Base-by-base conservation (phyloP, 2,329 filamentous ascomycete genomes). In the Xylariaceae sp. region DNA sequence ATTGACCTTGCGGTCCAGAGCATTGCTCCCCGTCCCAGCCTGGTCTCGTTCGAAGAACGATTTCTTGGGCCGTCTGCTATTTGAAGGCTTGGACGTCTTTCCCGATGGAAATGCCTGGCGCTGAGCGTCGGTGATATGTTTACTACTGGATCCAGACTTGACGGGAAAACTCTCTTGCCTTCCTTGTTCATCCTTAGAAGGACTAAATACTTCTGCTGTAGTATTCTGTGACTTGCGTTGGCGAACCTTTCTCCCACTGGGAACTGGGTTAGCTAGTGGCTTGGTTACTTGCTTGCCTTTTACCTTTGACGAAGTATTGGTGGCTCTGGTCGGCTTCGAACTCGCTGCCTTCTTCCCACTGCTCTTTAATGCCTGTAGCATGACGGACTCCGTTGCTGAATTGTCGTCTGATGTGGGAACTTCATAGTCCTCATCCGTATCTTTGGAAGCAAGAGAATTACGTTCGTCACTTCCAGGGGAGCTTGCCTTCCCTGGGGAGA, bases 321-420 rank as follows among this genome's bases (percentile, higher is more conserved):
- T 16, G 7, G 18, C 5, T 12, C 27, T 38, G 27, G n/a, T n/a
- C 18, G 24, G 3, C 9, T 40, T 46, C 29, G 32, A 37, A 5
- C 33, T 41, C 9, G 17, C 16, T 21, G 23, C 28, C 18, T 19
- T 36, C 15, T 26, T 41, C 8, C 16, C 8, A 6, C 12, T 17
- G 4, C 30, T n/a, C 3, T 15, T 19, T 2, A 44, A 5, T 37
- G 33, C 3, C 12, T 14, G 6, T n/a, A n/a, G n/a, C n/a, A 44
- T 26, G 15, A 28, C 36, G 5, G 38, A 46, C 24, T 14, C 5
- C 15, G 38, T 35, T 15, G 41, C 34, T 21, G 7, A 13, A 18
- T 18, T 14, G 33, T 31, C 32, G 9, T 41, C 44, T 5, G 44
- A 41, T 30, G 29, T 31, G 9, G 44, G 17, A 33, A 47, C 32